These are phyloP conservation scores for Ophiobolus disseminans DNA, from an alignment of 2,329 filamentous ascomycete species.

Conservation along the genomic window DNA sequence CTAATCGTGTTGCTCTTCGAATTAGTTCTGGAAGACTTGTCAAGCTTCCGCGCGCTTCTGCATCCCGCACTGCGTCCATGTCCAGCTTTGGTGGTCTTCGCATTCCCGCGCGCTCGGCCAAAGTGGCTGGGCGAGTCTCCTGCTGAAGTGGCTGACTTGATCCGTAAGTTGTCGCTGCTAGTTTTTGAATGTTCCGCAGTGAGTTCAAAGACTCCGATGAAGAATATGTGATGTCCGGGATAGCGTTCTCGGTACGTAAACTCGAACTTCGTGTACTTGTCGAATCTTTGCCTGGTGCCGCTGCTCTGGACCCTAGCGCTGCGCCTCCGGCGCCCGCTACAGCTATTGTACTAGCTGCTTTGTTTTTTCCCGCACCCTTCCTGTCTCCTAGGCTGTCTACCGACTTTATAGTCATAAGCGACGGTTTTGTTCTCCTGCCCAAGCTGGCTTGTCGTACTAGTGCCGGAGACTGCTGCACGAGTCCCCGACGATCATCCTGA, in stretches of 20 bases:
- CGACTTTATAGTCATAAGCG: conserved; percentile 57
- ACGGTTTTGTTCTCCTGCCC: conserved; percentile 56
- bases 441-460: conserved; percentile 56
- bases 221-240: conserved; percentile 41
- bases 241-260: no score
- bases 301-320: conserved; percentile 31
- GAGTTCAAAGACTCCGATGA: conserved; percentile 46
- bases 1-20: conserved; percentile 81
- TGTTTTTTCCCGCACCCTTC: conserved; percentile 25
- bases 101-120: conserved; percentile 53
- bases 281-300: conserved; percentile 42
- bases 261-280: no score
- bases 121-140: conserved; percentile 34
- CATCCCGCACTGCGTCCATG: conserved; percentile 80
- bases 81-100: conserved; percentile 74
- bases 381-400: conserved; percentile 45
- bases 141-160: conserved; percentile 35
- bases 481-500: conserved; percentile 44
- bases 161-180: conserved; percentile 20
- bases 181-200: conserved; percentile 22
- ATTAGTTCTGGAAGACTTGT: conserved; percentile 94
- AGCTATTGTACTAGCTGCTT: conserved; percentile 16
- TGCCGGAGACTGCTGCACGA: conserved; percentile 45
- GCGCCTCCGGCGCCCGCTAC: conserved; percentile 34
- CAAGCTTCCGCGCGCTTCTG: conserved; percentile 84